These are phyloP conservation scores for Colletotrichum sp. DNA, from an alignment of 2,329 filamentous ascomycete species.

Conservation along the genomic window DNA sequence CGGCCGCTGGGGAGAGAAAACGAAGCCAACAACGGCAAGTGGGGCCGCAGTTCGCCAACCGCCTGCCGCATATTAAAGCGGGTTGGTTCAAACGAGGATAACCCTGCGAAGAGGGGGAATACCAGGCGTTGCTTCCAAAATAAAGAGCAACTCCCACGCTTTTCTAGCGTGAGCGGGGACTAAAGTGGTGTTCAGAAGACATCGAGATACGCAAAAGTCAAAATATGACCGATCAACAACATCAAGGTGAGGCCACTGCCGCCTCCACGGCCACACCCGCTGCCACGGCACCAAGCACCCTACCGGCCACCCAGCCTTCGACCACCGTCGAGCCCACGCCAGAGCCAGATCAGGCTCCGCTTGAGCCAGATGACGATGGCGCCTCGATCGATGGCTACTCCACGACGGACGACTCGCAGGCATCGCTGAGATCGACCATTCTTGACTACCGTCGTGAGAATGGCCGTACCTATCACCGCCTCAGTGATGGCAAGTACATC, in stretches of 20 bases:
- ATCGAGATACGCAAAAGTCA: not conserved
- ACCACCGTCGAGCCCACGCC: not conserved
- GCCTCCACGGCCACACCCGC: not conserved
- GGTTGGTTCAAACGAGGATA: not conserved
- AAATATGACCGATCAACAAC: not conserved
- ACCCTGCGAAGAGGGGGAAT: not conserved
- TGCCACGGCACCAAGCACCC: no score
- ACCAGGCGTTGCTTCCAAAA: no score
- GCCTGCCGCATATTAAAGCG: not conserved
- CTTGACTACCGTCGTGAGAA: slow-evolving; percentile 8
- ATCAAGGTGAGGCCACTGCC: not conserved
- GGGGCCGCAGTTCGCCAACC: not conserved
- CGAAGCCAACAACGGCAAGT: not conserved
- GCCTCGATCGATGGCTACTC: not conserved
- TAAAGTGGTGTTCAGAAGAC: not conserved
- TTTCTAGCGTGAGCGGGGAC: not conserved
- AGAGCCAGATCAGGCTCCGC: no score
- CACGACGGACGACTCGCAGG: not conserved
- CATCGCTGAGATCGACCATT: not conserved
- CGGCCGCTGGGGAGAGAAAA: not conserved
- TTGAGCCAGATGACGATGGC: not conserved
- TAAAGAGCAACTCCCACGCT: not conserved
- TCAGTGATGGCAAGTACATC: slow-evolving; percentile 30
- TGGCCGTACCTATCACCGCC: slow-evolving; percentile 9
- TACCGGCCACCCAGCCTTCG: not conserved